These are phyloP conservation scores for Pseudocercospora crystallina DNA, from an alignment of 2,329 filamentous ascomycete genomes.

Conservation along the genomic window DNA sequence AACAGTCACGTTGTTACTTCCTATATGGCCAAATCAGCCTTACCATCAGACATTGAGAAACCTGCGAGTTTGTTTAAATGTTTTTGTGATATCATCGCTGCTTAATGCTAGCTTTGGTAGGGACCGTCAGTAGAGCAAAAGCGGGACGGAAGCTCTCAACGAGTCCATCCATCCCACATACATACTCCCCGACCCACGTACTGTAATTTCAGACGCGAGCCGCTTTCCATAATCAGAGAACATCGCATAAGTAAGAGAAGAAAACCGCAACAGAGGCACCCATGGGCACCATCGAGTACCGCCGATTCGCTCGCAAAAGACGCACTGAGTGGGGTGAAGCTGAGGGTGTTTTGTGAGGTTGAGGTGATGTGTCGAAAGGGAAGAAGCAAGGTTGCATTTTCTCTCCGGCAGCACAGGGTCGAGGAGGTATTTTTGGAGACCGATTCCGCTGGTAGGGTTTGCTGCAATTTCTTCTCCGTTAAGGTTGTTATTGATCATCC, in stretches of 20 bases:
- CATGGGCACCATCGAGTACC: constrained; percentile 13
- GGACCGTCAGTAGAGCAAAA: constrained; percentile 13
- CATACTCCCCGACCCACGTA: constrained; percentile 2
- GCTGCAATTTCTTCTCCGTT: constrained; percentile 13
- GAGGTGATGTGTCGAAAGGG: too few species aligned
- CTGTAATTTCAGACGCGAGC: not conserved
- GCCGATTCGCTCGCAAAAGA: constrained; percentile 10
- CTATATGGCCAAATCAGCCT: too few species aligned
- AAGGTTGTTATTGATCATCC: constrained; percentile 9
- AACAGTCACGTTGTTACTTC: too few species aligned
- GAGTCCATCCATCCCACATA: not conserved
- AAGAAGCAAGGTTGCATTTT: too few species aligned
- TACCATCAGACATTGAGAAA: not conserved
- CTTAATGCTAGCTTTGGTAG: constrained; percentile 15
- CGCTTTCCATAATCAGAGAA: constrained; percentile 6
- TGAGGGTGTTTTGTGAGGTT: too few species aligned
- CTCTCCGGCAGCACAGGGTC: too few species aligned
- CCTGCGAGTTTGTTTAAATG: constrained; percentile 5
- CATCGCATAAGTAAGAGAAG: constrained; percentile 7
- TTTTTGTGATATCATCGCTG: constrained; percentile 15
- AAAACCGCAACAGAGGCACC: constrained; percentile 8
- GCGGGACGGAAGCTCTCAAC: constrained; percentile 2
- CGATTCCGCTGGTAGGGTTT: constrained; percentile 11
- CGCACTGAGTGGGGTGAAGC: constrained; percentile 5
- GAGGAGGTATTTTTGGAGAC: not conserved